Evolutionary conservation across 495 filamentous ascomycete species (phyloP).

Genomic region (Baudoinia panamericana): DNA sequence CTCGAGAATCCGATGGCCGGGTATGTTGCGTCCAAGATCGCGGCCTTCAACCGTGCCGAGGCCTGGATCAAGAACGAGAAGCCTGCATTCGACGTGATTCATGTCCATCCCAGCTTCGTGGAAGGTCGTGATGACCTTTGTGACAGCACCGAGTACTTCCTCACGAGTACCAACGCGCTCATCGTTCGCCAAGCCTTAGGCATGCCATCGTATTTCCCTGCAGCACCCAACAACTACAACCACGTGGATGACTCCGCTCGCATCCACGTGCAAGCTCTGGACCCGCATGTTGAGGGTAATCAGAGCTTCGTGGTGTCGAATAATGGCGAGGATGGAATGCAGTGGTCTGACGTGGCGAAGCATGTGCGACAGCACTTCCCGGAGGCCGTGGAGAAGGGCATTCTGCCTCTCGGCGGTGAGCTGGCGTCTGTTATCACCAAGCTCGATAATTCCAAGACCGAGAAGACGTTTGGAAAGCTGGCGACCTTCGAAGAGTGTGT

Average conservation of each 20-base stretch:
- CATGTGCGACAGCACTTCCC: constrained; percentile 1
- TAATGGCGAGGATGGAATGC: background rate
- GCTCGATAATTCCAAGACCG: background rate
- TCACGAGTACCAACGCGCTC: constrained; percentile 16
- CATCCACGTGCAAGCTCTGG: constrained; percentile 5
- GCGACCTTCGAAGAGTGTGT: constrained; percentile 1
- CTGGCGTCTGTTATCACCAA: background rate
- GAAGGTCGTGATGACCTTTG: constrained; percentile 34
- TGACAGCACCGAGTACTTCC: constrained; percentile 23
- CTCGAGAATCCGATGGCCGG: constrained; percentile 22
- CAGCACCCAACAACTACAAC: constrained; percentile 10
- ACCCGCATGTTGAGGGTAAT: constrained; percentile 5
- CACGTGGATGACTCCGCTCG: constrained; percentile 1
- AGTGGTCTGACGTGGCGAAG: background rate
- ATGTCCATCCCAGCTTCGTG: constrained; percentile 36
- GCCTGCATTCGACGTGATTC: constrained; percentile 35
- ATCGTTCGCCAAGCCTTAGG: too few relatives aligned
- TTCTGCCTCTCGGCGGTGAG: constrained; percentile 1
- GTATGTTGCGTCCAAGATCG: constrained; percentile 26
- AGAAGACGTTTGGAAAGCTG: constrained; percentile 5
- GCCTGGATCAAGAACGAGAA: constrained; percentile 31
- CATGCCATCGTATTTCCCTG: constrained; percentile 22
- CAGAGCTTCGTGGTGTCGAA: constrained; percentile 5
- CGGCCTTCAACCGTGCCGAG: constrained; percentile 33
- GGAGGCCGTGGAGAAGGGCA: background rate